Base-by-base conservation (phyloP, 768 basidiomycete species). In the Boletellus ananas region DNA sequence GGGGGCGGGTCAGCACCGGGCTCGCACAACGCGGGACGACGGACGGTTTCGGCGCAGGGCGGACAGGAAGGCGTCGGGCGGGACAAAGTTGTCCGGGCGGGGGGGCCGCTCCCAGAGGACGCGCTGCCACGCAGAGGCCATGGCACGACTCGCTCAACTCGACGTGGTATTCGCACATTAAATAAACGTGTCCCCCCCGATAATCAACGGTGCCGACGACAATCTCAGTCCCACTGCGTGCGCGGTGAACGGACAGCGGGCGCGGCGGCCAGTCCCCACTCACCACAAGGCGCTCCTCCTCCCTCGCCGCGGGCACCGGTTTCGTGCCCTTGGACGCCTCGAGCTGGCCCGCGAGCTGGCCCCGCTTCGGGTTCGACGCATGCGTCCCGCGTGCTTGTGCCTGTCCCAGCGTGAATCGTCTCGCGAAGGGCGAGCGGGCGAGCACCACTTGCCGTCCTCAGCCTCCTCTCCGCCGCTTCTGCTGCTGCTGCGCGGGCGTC, bases 31-130 rank as follows among this genome's bases (percentile, higher is more conserved):
- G 49, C 17, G 36, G 56, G 52, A 43, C 27, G 25, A 73, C 84
- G 64, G 65, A 93, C 90, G 79, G 67, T 94, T 94, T 65, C 72
- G 84, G 60, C 80, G 77, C 58, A 96, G 68, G 50, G 89, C 84
- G 1, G 85, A 80, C 37, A 94, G 75, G 69, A 96, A 96, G 6
- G 82, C 75, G 6, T 67, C 72, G 36, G 75, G 70, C 7, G 90
- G 87, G 45, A 96, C 84, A 72, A 92, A 83, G 66, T 94, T 93
- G 69, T 96, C 94, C 27, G 90, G 85, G 63, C 78, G 85, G 3
- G 78, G 71, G 65, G 86, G 87, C 46, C 63, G 71, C 67, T 81
- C 85, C 90, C 89, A 93, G n/a, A 93, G 78, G 34, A 85, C 77
- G 59, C 81, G 84, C 65, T 81, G 80, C 87, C 87, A 91, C 59